Evolutionary conservation across 495 filamentous ascomycete species (phyloP).

Genomic region (Penicillium subrubescens): DNA sequence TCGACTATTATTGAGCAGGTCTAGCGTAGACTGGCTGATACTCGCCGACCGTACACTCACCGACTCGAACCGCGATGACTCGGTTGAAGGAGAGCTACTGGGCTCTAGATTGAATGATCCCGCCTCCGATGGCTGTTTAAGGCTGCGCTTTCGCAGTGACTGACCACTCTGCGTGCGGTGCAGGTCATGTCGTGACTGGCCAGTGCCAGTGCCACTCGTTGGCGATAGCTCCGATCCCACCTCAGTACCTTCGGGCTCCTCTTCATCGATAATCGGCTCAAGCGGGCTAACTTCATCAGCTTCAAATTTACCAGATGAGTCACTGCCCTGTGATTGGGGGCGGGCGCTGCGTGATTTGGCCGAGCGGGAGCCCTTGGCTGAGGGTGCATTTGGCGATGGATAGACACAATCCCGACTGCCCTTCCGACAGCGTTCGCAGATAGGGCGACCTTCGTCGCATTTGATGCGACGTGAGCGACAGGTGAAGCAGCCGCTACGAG

Average conservation of each 20-base stretch:
- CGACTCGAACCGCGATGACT: slow-evolving; percentile 41
- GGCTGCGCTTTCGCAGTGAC: slow-evolving; percentile 45
- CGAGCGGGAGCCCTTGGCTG: slow-evolving; percentile 37
- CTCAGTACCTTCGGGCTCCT: slow-evolving; percentile 36
- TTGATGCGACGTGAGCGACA: slow-evolving; percentile 90
- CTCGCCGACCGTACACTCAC: slow-evolving; percentile 37
- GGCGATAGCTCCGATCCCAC: slow-evolving; percentile 32
- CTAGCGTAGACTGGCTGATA: slow-evolving; percentile 32
- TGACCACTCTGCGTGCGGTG: slow-evolving; percentile 38
- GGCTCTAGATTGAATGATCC: slow-evolving; percentile 37
- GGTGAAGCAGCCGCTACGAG: slow-evolving; percentile 92
- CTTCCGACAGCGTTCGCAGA: slow-evolving; percentile 88
- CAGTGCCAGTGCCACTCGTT: slow-evolving; percentile 26
- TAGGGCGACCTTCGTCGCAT: slow-evolving; percentile 84
- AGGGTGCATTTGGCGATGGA: slow-evolving; percentile 62
- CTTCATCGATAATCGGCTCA: slow-evolving; percentile 67
- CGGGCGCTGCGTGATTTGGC: slow-evolving; percentile 41
- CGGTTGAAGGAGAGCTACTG: slow-evolving; percentile 49
- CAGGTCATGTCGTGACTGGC: slow-evolving; percentile 25
- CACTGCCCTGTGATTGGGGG: slow-evolving; percentile 48
- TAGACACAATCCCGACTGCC: slow-evolving; percentile 83
- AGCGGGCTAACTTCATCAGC: slow-evolving; percentile 51
- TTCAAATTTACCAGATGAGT: slow-evolving; percentile 52
- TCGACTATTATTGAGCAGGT: slow-evolving; percentile 41
- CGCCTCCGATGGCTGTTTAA: slow-evolving; percentile 35